Percentiles rank a stretch among this genome's conserved stretches.
Evolutionary conservation across 2,329 filamentous ascomycete species (phyloP).

Genomic region (Rutstroemia sp.): DNA sequence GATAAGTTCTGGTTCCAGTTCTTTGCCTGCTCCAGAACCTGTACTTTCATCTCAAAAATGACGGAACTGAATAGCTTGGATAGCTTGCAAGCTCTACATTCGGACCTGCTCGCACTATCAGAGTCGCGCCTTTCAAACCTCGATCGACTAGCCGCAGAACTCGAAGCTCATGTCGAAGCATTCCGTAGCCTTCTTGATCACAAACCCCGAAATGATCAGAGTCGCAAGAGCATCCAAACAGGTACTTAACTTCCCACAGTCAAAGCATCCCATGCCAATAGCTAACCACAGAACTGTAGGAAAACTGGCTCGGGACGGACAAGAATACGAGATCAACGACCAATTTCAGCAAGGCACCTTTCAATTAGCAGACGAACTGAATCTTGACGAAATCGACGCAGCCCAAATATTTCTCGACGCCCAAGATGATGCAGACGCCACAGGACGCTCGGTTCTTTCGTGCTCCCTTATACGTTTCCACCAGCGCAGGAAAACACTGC

Average conservation of each 20-base stretch:
- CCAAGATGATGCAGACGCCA: constrained; percentile 57
- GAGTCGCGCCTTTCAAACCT: constrained; percentile 63
- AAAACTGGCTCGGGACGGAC: constrained; percentile 64
- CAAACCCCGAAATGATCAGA: constrained; percentile 64
- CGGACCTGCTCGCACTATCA: constrained; percentile 71
- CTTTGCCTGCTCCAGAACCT: constrained; percentile 8
- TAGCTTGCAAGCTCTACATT: constrained; percentile 75
- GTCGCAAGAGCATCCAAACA: constrained; percentile 61
- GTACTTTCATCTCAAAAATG: constrained; percentile 42
- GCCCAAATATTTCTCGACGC: constrained; percentile 69
- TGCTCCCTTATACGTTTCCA: constrained; percentile 84
- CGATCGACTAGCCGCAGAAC: constrained; percentile 57
- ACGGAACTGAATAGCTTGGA: constrained; percentile 62
- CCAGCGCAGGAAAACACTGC: constrained; percentile 70
- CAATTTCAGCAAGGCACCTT: constrained; percentile 79
- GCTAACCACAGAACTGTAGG: constrained; percentile 40
- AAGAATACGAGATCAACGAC: constrained; percentile 74
- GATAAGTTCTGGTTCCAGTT: not conserved
- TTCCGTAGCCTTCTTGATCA: constrained; percentile 70
- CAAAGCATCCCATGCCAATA: not conserved
- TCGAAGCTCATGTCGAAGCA: constrained; percentile 59
- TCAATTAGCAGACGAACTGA: constrained; percentile 77
- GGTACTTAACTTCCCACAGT: constrained; percentile 39
- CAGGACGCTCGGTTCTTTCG: constrained; percentile 68
- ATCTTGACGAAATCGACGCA: constrained; percentile 83